Base-by-base conservation (phyloP, 768 basidiomycete genomes). In the Pleurotus sapidus region DNA sequence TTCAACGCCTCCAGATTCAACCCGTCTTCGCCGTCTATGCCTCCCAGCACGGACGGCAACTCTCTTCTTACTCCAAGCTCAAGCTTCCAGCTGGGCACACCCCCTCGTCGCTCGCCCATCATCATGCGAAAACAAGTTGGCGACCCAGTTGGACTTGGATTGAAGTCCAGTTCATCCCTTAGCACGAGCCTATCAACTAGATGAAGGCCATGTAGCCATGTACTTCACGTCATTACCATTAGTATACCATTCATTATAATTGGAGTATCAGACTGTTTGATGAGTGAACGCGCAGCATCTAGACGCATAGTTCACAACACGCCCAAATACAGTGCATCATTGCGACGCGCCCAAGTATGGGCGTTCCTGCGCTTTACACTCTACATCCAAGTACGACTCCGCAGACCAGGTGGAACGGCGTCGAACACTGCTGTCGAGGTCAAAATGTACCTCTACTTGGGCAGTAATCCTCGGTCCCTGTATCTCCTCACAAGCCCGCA, bases 381-480 rank as follows among this genome's bases (percentile, higher is more conserved):
- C 45, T 49, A 40, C 46, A 15, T 54, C 59, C 27, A 30, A 34
- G 23, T 51, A 20, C 43, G 9, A 43, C 2, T 34, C 11, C 30
- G 30, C 30, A 11, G 9, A 34, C 30, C 9, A 11, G 30, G 30
- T 4, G 30, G 9, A 34, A 34, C 30, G 30, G 30, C 11, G 30
- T 34, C 9, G 30, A 34, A 11, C 9, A 8, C 9, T 11, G 30
- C 30, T 24, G n/a, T 46, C 34, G 43, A 47, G 37, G 25, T 23
- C 14, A 43, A 38, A 54, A 93, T 93, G 91, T 82, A 90, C 72
- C 78, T 93, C 47, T 87, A 91, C 67, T 80, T 93, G 49, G 77
- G 75, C 63, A 86, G 80, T 57, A 80, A 72, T 46, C 91, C 91
- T 38, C 81, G 92, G 38, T 77, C 86, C 2, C 72, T 94, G 40